Evolutionary conservation across 2,329 filamentous ascomycete genomes (phyloP), one percentile per base, ranked within the genome.

Genomic region (Spiromastix sp.): DNA sequence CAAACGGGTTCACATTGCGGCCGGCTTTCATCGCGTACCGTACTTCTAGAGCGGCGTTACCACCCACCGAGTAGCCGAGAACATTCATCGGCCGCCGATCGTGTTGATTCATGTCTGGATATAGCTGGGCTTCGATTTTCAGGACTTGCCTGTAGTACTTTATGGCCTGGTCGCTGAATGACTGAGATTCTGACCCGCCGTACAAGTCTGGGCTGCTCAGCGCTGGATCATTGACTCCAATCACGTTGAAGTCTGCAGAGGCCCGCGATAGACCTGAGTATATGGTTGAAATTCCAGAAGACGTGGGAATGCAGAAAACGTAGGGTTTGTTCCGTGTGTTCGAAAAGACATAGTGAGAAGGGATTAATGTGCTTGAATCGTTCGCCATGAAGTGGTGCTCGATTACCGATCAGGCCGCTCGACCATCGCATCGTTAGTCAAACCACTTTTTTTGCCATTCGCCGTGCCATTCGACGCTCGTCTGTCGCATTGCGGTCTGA

Each of bases 1-100:
- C 13, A 15, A 30, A 30, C 10, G 16, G n/a, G 28, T 30, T 30
- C n/a, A 30, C 28, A n/a, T 30, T 30, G 10, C 28, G 28, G n/a
- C 15, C 28, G 15, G n/a, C 7, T 10, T 11, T 10, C 9, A 30
- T 10, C 3, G 28, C 28, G 15, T 15, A n/a, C 11, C 28, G 28
- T 2, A 30, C 13, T 30, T 30, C 28, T 12, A 30, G 3, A 4
- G 28, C 10, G 28, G 16, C 10, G 6, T 30, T 30, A 15, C 28
- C 28, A 10, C 28, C 28, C 10, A 15, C n/a, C 11, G 28, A 30
- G 28, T 11, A 30, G 2, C 28, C 28, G 15, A 30, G 28, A 15
- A 30, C 11, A 4, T 30, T 30, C 13, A 30, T 11, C 10, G 28
- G n/a, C 9, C 11, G 4, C 10, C 10, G 28, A 10, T 12, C 13